phyloP scores from a whole-genome alignment of 805 yeast species.

The Wickerhamomyces silvicola region DNA sequence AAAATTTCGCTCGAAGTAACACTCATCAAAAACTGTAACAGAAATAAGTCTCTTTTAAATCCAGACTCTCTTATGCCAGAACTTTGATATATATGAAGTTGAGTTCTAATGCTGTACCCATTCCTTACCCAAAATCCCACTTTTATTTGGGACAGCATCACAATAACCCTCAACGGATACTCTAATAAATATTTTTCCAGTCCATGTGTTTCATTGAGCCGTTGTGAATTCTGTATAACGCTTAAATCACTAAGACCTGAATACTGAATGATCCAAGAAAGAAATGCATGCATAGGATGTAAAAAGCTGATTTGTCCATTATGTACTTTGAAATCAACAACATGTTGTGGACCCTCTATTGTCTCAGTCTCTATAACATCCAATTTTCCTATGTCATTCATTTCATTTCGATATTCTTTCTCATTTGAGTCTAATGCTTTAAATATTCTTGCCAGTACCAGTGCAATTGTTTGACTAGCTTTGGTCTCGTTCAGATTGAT shows the following conservation, averaged over 20 bases:
- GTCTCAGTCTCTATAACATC: constrained; percentile 13
- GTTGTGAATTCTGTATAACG: constrained; percentile 13
- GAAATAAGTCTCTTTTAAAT: constrained; percentile 67
- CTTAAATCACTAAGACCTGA: constrained; percentile 18
- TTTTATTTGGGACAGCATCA: constrained; percentile 74
- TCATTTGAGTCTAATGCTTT: neutral
- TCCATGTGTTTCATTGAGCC: constrained; percentile 6
- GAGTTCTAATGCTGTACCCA: constrained; percentile 76
- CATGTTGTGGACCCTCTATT: constrained; percentile 17
- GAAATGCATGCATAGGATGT: constrained; percentile 73
- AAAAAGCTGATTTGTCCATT: constrained; percentile 55
- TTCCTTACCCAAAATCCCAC: constrained; percentile 93
- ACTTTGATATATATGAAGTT: constrained; percentile 70
- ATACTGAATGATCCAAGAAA: constrained; percentile 65
- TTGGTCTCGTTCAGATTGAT: constrained; percentile 4
- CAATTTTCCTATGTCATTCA: constrained; percentile 8
- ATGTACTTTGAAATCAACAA: constrained; percentile 38
- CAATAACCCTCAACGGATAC: constrained; percentile 71
- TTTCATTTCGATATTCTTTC: neutral
- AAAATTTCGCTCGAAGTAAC: constrained; percentile 48
- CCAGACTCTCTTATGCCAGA: constrained; percentile 81
- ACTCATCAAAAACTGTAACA: constrained; percentile 57
- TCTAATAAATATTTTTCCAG: constrained; percentile 41
- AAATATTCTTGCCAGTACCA: constrained; percentile 8
- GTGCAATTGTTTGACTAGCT: constrained; percentile 2